Percentiles rank a stretch among this genome's conserved stretches.
Conservation (phyloP, 2,329 filamentous ascomycete species). For the Chalara sp. region DNA sequence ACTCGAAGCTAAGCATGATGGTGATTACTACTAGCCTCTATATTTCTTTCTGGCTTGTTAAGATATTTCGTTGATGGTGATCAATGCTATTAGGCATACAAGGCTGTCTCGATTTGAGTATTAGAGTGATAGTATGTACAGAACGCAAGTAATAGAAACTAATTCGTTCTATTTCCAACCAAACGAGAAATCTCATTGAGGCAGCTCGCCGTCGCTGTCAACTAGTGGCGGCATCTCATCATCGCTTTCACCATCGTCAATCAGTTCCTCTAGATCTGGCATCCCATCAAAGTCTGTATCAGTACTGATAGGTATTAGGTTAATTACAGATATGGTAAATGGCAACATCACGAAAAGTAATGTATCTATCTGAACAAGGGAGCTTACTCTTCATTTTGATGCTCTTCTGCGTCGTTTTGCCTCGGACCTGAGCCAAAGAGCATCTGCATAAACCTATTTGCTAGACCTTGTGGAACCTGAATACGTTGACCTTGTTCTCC, state of each 20-base stretch:
- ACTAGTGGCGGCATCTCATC: background rate
- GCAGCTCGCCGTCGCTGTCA: too few species aligned
- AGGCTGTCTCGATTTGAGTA: too few species aligned
- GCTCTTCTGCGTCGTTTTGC: background rate
- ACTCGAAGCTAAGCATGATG: too few species aligned
- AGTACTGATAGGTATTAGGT: background rate
- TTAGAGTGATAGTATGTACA: too few species aligned
- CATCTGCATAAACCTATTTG: background rate
- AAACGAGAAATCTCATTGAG: too few species aligned
- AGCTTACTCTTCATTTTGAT: background rate
- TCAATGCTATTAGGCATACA: too few species aligned
- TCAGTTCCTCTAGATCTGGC: background rate
- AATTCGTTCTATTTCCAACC: too few species aligned
- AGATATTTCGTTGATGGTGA: too few species aligned
- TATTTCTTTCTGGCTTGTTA: too few species aligned
- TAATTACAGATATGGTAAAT: too few species aligned
- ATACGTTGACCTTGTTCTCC: background rate
- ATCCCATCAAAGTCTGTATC: constrained; percentile 4
- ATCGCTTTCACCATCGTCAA: background rate
- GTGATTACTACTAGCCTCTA: too few species aligned
- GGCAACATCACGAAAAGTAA: background rate
- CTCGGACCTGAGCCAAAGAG: background rate
- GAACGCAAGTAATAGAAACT: too few species aligned
- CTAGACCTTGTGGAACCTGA: background rate
- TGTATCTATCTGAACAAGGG: background rate